These are phyloP conservation scores for Apiospora malaysiana DNA, from an alignment of 2,329 filamentous ascomycete species.

Conservation along the genomic window DNA sequence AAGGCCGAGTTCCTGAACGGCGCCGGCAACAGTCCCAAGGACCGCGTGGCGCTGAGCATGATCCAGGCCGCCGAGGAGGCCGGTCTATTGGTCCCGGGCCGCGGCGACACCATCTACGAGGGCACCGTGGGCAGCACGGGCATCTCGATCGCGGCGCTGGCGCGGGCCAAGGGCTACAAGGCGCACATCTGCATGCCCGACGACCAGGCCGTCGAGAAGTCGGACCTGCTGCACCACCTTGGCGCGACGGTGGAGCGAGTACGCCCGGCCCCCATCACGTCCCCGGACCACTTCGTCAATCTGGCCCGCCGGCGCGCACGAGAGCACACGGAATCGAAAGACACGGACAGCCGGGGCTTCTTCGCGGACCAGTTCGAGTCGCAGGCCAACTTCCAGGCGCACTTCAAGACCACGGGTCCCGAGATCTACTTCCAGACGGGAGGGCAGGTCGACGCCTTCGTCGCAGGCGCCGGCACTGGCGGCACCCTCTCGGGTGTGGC, in stretches of 20 bases:
- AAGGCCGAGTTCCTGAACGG: slow-evolving; percentile 98
- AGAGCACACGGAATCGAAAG: slow-evolving; percentile 68
- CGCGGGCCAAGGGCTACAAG: slow-evolving; percentile 85
- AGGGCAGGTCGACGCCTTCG: slow-evolving; percentile 81
- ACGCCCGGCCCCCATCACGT: slow-evolving; percentile 89
- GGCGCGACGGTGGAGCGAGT: slow-evolving; percentile 94
- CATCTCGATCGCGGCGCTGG: slow-evolving; percentile 90
- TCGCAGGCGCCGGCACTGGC: slow-evolving; percentile 92
- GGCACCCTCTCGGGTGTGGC: slow-evolving; percentile 91
- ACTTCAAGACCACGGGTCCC: slow-evolving; percentile 82
- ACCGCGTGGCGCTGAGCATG: slow-evolving; percentile 90
- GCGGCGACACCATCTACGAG: slow-evolving; percentile 95
- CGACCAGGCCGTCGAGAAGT: slow-evolving; percentile 89
- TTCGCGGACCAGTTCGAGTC: slow-evolving; percentile 98
- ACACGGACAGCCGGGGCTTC: slow-evolving; percentile 75
- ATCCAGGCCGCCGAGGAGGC: slow-evolving; percentile 80
- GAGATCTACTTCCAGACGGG: slow-evolving; percentile 84
- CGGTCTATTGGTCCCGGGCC: slow-evolving; percentile 76
- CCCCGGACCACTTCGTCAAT: slow-evolving; percentile 93
- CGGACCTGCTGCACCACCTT: slow-evolving; percentile 83
- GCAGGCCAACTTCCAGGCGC: slow-evolving; percentile 84
- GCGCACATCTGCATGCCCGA: slow-evolving; percentile 98
- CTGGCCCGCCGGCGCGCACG: slow-evolving; percentile 77
- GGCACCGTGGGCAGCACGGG: slow-evolving; percentile 96
- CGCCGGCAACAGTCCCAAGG: slow-evolving; percentile 91